These are phyloP conservation scores for Magnaporthales sp. DNA, from an alignment of 2,329 filamentous ascomycete genomes.

Conservation along the genomic window DNA sequence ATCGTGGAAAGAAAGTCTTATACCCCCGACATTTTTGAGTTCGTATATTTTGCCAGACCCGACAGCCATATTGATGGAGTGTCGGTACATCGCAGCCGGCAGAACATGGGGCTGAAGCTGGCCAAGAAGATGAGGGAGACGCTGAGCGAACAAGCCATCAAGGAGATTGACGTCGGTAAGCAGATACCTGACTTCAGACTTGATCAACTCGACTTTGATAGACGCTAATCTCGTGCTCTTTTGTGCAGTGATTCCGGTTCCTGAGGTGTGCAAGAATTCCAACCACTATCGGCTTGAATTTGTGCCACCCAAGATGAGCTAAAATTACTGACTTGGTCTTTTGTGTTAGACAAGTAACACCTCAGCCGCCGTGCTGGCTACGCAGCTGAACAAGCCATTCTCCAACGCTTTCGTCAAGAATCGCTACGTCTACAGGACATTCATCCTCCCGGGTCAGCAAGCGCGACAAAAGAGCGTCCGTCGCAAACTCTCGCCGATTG, in stretches of 20 bases:
- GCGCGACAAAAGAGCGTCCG: constrained; percentile 78
- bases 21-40: constrained; percentile 80
- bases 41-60: constrained; percentile 78
- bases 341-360: constrained; percentile 58
- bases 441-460: constrained; percentile 63
- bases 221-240: neutral
- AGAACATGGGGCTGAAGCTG: constrained; percentile 79
- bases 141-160: constrained; percentile 59
- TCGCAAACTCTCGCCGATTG: constrained; percentile 81
- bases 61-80: constrained; percentile 83
- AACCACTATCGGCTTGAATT: neutral
- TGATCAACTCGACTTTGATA: neutral
- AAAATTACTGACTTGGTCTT: neutral
- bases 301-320: neutral
- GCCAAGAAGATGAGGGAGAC: constrained; percentile 62
- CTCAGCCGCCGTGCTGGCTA: constrained; percentile 68
- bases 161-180: constrained; percentile 60
- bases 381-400: constrained; percentile 66
- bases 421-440: constrained; percentile 79
- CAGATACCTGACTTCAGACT: neutral
- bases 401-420: constrained; percentile 84
- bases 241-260: neutral
- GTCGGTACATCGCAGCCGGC: constrained; percentile 72
- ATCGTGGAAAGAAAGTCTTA: constrained; percentile 61
- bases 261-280: neutral